Base-by-base conservation (phyloP, 768 basidiomycete genomes). In the Gyrodon lividus region DNA sequence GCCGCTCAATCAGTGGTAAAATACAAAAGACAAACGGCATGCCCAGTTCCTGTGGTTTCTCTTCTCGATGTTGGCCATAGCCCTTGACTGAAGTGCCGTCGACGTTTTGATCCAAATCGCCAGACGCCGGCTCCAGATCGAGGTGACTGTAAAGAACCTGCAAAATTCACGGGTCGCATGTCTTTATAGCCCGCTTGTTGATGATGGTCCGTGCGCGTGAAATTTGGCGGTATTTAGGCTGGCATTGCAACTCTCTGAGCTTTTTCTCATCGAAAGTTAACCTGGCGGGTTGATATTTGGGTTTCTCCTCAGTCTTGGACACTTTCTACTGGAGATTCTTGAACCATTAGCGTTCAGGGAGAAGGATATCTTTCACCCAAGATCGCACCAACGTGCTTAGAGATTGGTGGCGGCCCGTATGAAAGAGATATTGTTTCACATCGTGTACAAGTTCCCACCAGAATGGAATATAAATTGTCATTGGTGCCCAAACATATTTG, bases 251-350 rank as follows among this genome's bases (percentile, higher is more conserved):
- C 7, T 8, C 8, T 10, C 2, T 4, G 9, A 7, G 6, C 3
- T 19, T 41, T 58, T 55, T 58, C 59, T 67, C 53, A 72, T 75
- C 75, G 84, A 86, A 87, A 87, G 83, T 86, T 67, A 77, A 87
- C 85, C 84, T 84, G 73, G 72, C 67, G 64, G 74, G 76, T 74
- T 77, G 82, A 84, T 85, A 86, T 87, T 87, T 86, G 84, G 77
- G 83, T 72, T 75, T 65, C 69, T 71, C 71, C 69, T 54, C 30
- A 9, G 44, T 51, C 65, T 54, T 58, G 16, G 23, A 48, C 35
- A 38, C 23, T 45, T 54, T 53, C 56, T 38, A 75, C 72, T 58
- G 72, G 70, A 70, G 69, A 64, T 70, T 72, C 79, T 83, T 87
- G 85, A 84, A 73, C 74, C 69, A 63, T 70, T 61, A 40, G 54